A percentile compares a stretch with the other conserved stretches of the same genome.
Evolutionary conservation across 164 flowering plant species (phyloP).

Genomic region (Magnolia sinica): DNA sequence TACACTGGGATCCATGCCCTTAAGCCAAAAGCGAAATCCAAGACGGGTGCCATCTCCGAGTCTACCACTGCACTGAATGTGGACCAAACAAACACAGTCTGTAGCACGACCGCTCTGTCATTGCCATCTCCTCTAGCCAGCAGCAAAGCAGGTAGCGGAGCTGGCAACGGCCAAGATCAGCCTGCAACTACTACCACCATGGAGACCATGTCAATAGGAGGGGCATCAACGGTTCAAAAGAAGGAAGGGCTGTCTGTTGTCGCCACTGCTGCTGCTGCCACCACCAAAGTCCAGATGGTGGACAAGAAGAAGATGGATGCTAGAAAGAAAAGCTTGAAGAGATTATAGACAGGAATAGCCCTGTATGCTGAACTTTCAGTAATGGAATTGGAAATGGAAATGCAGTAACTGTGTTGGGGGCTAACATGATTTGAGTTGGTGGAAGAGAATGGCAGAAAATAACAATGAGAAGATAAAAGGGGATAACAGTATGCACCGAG

Average conservation of each 20-base stretch:
- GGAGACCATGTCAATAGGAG: slow-evolving; percentile 30
- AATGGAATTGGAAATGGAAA: not conserved
- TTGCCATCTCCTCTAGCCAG: slow-evolving; percentile 29
- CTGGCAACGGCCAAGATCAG: slow-evolving; percentile 34
- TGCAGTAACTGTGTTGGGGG: not conserved
- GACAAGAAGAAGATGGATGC: slow-evolving; percentile 98
- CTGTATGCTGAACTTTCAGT: not conserved
- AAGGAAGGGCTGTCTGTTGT: slow-evolving; percentile 31
- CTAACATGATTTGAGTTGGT: not conserved
- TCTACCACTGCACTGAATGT: slow-evolving; percentile 76
- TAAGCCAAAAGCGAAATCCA: slow-evolving; percentile 69
- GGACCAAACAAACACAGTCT: slow-evolving; percentile 46
- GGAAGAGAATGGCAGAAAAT: no score
- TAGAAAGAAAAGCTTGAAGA: slow-evolving; percentile 92
- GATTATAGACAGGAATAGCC: slow-evolving; percentile 42
- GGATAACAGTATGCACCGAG: no score
- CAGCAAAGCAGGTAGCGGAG: slow-evolving; percentile 29
- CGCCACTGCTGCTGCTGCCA: slow-evolving; percentile 7
- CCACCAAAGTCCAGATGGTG: slow-evolving; percentile 48
- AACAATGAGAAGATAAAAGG: no score
- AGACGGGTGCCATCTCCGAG: slow-evolving; percentile 78
- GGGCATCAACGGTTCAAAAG: slow-evolving; percentile 34
- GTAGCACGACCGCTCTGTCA: slow-evolving; percentile 23
- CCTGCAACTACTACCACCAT: slow-evolving; percentile 12
- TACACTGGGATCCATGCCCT: slow-evolving; percentile 90